Evolutionary conservation across 2,329 filamentous ascomycete species (phyloP), one percentile per base, ranked within the genome.

Genomic region (Fonsecaea pugnacius): DNA sequence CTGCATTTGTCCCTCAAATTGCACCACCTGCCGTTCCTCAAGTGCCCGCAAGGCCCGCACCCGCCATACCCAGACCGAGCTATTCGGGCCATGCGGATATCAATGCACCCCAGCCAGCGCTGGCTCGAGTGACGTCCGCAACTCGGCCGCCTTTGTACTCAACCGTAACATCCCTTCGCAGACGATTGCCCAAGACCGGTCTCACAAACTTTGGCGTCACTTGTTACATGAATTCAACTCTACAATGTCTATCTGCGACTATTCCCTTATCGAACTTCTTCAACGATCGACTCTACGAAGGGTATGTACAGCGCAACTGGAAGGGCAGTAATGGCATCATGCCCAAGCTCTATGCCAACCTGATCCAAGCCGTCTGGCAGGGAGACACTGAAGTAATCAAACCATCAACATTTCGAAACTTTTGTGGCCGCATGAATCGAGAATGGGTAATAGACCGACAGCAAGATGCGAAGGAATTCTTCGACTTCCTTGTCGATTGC

Each of bases 381-480:
- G 81, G 82, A 9, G 85, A 87, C 63, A 75, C 78, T 55, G 75
- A 80, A 60, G 78, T 79, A 14, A 79, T 81, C 63, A 78, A 78
- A 69, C 79, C 90, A 78, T 84, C 86, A 51, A 91, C 90, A 65
- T 84, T 86, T 65, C 78, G 84, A 65, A 84, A 86, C 60, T 87
- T 92, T 66, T 89, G 89, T 70, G 85, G 85, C 4, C 82, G 86
- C 18, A 78, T 88, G 68, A 86, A 86, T 63, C 82, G 85, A 6
- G 83, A 86, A 69, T 95, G 92, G 79, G 91, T 89, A 14, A 89
- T 91, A 46, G 82, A 83, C 27, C 80, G 87, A 56, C 94, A 98
- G 74, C 95, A 98, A 77, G 95, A 99, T 73, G 90, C 92, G 1
- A 90, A 93, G 69, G 95, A 98, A 72, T 96, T 96, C 70, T 88